Base-by-base conservation (phyloP, 345 rosid species). In the Hibiscus syriacus region DNA sequence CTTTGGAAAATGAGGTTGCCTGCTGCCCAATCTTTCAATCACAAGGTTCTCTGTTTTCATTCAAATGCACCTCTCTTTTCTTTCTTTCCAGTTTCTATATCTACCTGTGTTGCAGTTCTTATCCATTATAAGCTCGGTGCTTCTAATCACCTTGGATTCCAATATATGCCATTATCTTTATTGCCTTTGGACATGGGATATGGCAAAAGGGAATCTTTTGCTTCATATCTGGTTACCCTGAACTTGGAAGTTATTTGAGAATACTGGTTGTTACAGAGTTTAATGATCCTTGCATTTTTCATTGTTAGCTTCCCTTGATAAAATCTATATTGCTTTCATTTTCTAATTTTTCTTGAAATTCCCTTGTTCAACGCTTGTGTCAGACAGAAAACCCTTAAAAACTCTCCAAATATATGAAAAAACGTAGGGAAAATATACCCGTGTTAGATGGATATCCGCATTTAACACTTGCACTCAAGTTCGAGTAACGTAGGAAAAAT, bases 1-100 rank as follows among this genome's bases (percentile, higher is more conserved):
- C 81, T 91, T 0, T 94, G 99, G 98, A 87, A 83, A 70, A 71
- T 89, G 79, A 89, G 99, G 48, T 61, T 79, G 61, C 82, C 96
- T 30, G 58, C 67, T 70, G 73, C 79, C 59, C 83, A 82, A 39
- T 70, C 80, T 73, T 70, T 73, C 20, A 25, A 77, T 66, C 64
- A 81, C 19, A 74, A 88, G 97, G 98, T 88, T 27, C 53, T 25
- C 9, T 38, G 26, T 20, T 26, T 64, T 48, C 25, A 1, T 23
- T 11, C 14, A 25, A 8, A 0, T 16, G 7, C 25, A 19, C 3
- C 39, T 23, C 48, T 68, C 9, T 58, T 43, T 12, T 4, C 54
- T 43, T 12, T 22, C 25, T 60, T 20, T 61, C 13, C 19, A 9
- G 23, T 39, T 61, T 61, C 30, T 39, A 13, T 61, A 61, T 58